Evolutionary conservation across 2,329 filamentous ascomycete genomes (phyloP).

Genomic region (Teratosphaeria nubilosa): DNA sequence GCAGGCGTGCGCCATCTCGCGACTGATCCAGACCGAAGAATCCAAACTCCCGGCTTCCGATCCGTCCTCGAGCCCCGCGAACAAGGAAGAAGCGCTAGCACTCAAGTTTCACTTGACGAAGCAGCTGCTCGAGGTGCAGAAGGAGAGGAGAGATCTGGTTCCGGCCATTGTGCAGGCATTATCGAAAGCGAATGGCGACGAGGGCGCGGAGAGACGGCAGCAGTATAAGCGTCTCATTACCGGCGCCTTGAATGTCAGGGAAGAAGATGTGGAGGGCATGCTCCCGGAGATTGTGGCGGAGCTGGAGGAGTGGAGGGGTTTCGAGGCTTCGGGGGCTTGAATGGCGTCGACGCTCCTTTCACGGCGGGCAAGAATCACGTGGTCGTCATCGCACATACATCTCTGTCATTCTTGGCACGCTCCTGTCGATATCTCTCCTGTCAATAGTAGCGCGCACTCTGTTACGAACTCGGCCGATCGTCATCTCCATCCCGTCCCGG

Average conservation of each 20-base stretch:
- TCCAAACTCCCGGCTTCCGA: not conserved
- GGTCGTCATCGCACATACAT: no score
- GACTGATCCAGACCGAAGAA: constrained; percentile 16
- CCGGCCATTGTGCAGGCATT: constrained; percentile 16
- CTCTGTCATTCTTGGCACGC: no score
- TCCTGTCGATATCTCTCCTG: no score
- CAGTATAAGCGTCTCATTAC: constrained; percentile 62
- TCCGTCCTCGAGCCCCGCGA: not conserved
- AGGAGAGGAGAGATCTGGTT: constrained; percentile 29
- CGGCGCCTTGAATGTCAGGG: constrained; percentile 56
- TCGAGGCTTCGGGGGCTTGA: constrained; percentile 11
- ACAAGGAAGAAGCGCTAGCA: not conserved
- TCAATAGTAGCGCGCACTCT: no score
- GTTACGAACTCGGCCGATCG: no score
- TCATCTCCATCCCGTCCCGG: no score
- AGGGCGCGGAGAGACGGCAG: constrained; percentile 64
- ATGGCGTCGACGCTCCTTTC: constrained; percentile 1
- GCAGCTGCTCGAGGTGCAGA: not conserved
- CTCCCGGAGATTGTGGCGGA: constrained; percentile 40
- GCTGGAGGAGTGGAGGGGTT: constrained; percentile 32
- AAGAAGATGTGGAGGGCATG: constrained; percentile 59
- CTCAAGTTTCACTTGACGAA: not conserved
- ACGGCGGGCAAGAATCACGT: not conserved
- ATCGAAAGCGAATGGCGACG: constrained; percentile 52
- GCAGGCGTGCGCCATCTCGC: constrained; percentile 29